These are phyloP conservation scores for Craterostigma plantagineum DNA, from an alignment of 257 asterid genomes.

Conservation along the genomic window DNA sequence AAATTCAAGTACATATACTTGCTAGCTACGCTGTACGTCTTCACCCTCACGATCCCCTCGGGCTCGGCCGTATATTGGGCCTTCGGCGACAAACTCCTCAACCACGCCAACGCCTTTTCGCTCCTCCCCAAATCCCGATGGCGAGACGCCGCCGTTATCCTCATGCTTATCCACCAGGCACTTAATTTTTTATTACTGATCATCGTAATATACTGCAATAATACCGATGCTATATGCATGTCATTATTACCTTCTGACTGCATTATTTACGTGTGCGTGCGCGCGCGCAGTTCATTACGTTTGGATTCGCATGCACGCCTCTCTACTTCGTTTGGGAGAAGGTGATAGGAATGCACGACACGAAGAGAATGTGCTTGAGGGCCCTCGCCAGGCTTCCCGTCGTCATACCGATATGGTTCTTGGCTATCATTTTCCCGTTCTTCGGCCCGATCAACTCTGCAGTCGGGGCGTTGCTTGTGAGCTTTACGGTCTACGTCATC, in stretches of 20 bases:
- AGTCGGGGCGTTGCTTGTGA: slow-evolving; percentile 15
- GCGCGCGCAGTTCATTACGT: slow-evolving; percentile 14
- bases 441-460: slow-evolving; percentile 20
- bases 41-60: slow-evolving; percentile 15
- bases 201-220: too few species aligned
- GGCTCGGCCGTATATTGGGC: slow-evolving; percentile 20
- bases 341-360: slow-evolving; percentile 17
- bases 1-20: slow-evolving; percentile 17
- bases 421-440: slow-evolving; percentile 18
- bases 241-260: too few species aligned
- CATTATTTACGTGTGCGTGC: neutral
- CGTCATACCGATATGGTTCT: slow-evolving; percentile 10
- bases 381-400: slow-evolving; percentile 16
- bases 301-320: slow-evolving; percentile 18
- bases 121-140: slow-evolving; percentile 14
- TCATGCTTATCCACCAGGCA: slow-evolving; percentile 21
- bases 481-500: slow-evolving; percentile 16
- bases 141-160: slow-evolving; percentile 18
- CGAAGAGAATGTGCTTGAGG: slow-evolving; percentile 13
- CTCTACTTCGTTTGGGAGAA: slow-evolving; percentile 12
- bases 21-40: slow-evolving; percentile 15
- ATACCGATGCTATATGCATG: too few species aligned
- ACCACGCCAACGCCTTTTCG: slow-evolving; percentile 18
- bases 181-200: neutral
- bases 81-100: slow-evolving; percentile 15